Conservation (phyloP, 2,329 filamentous ascomycete genomes). For the Paradendryphiella salina region DNA sequence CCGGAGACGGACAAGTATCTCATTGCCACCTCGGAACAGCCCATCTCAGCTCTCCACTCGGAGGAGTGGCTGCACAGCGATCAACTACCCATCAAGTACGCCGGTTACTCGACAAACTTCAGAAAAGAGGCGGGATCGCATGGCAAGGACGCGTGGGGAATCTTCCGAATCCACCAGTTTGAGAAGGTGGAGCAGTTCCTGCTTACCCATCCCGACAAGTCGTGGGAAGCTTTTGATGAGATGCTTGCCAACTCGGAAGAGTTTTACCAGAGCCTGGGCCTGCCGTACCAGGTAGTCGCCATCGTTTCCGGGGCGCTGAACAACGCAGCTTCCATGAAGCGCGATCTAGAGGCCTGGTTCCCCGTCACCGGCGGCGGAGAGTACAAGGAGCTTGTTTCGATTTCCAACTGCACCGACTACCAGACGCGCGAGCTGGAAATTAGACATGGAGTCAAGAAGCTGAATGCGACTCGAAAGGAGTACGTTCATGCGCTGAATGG, state of each 20-base stretch:
- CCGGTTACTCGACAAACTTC: conserved; percentile 94
- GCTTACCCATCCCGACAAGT: conserved; percentile 73
- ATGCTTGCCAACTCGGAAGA: conserved; percentile 93
- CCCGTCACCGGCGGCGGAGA: conserved; percentile 66
- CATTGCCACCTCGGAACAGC: conserved; percentile 89
- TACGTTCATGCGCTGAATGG: conserved; percentile 94
- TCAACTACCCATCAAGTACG: conserved; percentile 84
- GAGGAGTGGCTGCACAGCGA: conserved; percentile 83
- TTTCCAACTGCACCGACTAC: conserved; percentile 98
- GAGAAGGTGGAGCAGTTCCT: conserved; percentile 62
- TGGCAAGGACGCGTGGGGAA: conserved; percentile 93
- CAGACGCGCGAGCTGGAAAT: conserved; percentile 94
- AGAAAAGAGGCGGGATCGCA: conserved; percentile 92
- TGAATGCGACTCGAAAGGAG: conserved; percentile 74
- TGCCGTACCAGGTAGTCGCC: conserved; percentile 88
- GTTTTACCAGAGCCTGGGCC: conserved; percentile 86
- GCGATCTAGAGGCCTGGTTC: conserved; percentile 88
- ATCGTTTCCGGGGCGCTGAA: conserved; percentile 85
- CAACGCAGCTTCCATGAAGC: conserved; percentile 72
- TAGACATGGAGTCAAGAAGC: conserved; percentile 83
- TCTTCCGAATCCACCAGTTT: conserved; percentile 97
- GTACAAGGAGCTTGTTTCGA: conserved; percentile 97
- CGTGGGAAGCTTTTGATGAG: conserved; percentile 88
- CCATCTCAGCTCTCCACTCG: conserved; percentile 87
- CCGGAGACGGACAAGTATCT: conserved; percentile 74